Percentiles rank a stretch among this genome's conserved stretches.
Evolutionary conservation across 2,329 filamentous ascomycete genomes (phyloP).

Genomic region (Epichloe sp.): DNA sequence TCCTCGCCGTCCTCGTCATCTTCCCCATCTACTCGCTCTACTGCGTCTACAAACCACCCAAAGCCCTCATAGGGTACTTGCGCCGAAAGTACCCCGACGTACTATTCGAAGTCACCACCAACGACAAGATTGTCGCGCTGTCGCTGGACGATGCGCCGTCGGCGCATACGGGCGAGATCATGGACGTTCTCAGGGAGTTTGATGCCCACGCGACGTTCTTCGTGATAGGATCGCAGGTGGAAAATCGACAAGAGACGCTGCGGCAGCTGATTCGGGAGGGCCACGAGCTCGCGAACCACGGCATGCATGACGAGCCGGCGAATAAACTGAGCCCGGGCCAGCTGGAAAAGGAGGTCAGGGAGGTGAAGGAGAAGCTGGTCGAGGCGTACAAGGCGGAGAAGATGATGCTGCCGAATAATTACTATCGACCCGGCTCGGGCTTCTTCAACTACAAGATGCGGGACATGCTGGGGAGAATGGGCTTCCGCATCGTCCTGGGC

Average conservation of each 20-base stretch:
- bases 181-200: slow-evolving; percentile 51
- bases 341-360: slow-evolving; percentile 48
- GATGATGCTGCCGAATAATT: slow-evolving; percentile 39
- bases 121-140: slow-evolving; percentile 58
- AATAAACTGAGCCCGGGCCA: slow-evolving; percentile 43
- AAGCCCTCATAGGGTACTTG: slow-evolving; percentile 56
- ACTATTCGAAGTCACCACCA: slow-evolving; percentile 53
- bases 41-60: slow-evolving; percentile 69
- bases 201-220: slow-evolving; percentile 74
- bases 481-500: slow-evolving; percentile 65
- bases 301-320: slow-evolving; percentile 74
- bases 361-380: slow-evolving; percentile 49
- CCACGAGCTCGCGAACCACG: slow-evolving; percentile 75
- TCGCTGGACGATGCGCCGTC: slow-evolving; percentile 84
- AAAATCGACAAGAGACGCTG: slow-evolving; percentile 40
- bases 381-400: slow-evolving; percentile 39
- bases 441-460: slow-evolving; percentile 68
- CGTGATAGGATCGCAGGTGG: slow-evolving; percentile 67
- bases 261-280: slow-evolving; percentile 44
- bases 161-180: slow-evolving; percentile 54
- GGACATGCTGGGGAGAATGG: slow-evolving; percentile 41
- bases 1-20: slow-evolving; percentile 22
- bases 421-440: slow-evolving; percentile 74
- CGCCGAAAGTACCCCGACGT: slow-evolving; percentile 63
- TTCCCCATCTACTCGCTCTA: slow-evolving; percentile 40